Conservation (phyloP, 202 grass and related monocot species). For the Setaria viridis region DNA sequence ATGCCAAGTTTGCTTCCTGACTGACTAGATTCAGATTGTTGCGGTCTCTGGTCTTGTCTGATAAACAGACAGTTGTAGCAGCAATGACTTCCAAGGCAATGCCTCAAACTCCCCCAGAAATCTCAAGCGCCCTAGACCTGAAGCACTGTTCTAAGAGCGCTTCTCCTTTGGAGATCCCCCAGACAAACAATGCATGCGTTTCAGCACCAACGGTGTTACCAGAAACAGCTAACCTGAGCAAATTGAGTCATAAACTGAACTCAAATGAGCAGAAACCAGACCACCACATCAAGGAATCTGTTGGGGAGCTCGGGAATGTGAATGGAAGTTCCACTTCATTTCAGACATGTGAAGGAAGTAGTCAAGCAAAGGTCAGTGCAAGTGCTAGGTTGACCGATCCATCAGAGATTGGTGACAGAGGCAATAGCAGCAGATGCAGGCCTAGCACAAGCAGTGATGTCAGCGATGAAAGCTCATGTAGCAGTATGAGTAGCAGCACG, state of each 20-base stretch:
- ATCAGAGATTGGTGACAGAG: constrained; percentile 56
- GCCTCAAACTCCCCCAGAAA: constrained; percentile 47
- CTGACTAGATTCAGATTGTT: constrained; percentile 12
- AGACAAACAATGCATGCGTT: constrained; percentile 21
- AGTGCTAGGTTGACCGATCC: constrained; percentile 52
- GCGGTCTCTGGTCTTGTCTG: neutral
- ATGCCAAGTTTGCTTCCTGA: constrained; percentile 25
- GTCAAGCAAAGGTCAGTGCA: constrained; percentile 41
- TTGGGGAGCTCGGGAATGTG: neutral
- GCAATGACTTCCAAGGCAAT: constrained; percentile 56
- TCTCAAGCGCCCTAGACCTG: constrained; percentile 35
- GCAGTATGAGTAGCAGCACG: constrained; percentile 69
- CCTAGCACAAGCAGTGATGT: constrained; percentile 78
- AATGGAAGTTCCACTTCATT: constrained; percentile 42
- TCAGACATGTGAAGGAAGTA: constrained; percentile 49
- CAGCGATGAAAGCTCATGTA: constrained; percentile 86
- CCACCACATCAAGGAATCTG: constrained; percentile 30
- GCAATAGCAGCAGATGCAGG: constrained; percentile 60
- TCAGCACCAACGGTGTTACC: neutral
- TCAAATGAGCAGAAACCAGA: constrained; percentile 31
- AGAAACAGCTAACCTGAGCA: constrained; percentile 26
- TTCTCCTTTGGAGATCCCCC: constrained; percentile 39
- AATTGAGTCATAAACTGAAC: constrained; percentile 19
- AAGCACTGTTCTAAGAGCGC: constrained; percentile 21
- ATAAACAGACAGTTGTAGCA: constrained; percentile 8